phyloP scores from a whole-genome alignment of 1,139 yeast species.

The Candida dubliniensis region DNA sequence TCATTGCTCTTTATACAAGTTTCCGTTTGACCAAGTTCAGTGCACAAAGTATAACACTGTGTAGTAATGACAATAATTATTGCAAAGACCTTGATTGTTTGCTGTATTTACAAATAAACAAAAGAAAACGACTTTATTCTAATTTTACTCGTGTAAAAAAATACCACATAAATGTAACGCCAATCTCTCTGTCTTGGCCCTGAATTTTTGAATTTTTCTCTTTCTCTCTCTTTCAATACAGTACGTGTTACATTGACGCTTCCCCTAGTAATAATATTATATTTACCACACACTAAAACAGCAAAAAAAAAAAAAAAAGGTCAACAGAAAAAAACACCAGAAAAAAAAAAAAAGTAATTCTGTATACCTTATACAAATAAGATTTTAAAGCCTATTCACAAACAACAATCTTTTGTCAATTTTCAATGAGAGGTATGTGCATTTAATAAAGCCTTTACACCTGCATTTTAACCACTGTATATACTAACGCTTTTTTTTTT shows the following conservation, averaged over 20 bases:
- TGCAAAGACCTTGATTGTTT: no score
- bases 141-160: no score
- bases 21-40: no score
- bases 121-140: no score
- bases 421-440: constrained; percentile 14
- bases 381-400: neutral
- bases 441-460: no score
- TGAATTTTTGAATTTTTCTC: neutral
- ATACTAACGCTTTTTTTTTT: constrained; percentile 11
- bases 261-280: neutral
- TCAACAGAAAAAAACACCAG: neutral
- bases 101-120: no score
- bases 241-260: neutral
- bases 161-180: no score
- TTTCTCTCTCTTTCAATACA: neutral
- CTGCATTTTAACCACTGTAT: no score
- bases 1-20: no score
- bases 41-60: no score
- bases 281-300: neutral
- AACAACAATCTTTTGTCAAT: neutral
- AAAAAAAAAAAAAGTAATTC: neutral
- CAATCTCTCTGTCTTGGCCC: no score
- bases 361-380: neutral
- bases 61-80: no score
- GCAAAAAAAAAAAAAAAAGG: neutral